Conservation (phyloP, 192 early-diverging fungal species). For the Coemansia sp. region DNA sequence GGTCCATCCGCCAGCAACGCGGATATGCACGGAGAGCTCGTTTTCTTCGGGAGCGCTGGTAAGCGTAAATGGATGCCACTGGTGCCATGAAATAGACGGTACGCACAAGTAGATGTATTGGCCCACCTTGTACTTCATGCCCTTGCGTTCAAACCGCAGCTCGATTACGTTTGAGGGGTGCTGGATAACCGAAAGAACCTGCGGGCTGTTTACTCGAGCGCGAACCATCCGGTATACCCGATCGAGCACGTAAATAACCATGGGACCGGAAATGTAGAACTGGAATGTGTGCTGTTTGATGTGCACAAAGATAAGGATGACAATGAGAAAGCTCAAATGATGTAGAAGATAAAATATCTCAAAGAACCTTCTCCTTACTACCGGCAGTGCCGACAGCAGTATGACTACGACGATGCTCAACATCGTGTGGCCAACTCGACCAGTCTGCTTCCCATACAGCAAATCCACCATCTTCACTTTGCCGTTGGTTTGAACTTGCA, state of each 20-base stretch:
- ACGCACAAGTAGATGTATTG: constrained; percentile 74
- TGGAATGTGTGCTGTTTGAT: constrained; percentile 67
- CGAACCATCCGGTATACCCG: constrained; percentile 65
- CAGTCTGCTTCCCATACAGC: constrained; percentile 58
- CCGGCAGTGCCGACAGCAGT: constrained; percentile 18
- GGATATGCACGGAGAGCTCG: constrained; percentile 71
- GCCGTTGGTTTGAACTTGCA: constrained; percentile 14
- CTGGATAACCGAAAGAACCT: constrained; percentile 75
- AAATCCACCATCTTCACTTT: constrained; percentile 42
- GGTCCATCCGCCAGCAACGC: constrained; percentile 75
- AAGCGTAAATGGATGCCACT: constrained; percentile 86
- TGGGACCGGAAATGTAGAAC: constrained; percentile 67
- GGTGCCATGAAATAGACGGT: constrained; percentile 63
- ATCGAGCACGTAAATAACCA: constrained; percentile 63
- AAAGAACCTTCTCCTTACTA: constrained; percentile 37
- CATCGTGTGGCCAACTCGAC: constrained; percentile 67
- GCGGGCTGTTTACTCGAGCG: constrained; percentile 57
- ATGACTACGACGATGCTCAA: constrained; percentile 10
- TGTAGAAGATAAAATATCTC: constrained; percentile 84
- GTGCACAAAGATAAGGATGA: constrained; percentile 69
- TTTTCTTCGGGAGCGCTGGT: constrained; percentile 77
- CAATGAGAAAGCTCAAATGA: constrained; percentile 74
- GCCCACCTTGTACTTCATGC: constrained; percentile 57
- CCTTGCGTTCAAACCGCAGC: constrained; percentile 68
- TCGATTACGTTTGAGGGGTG: constrained; percentile 81